Evolutionary conservation across 1,284 basidiomycete species (phyloP).

Genomic region (Wolfiporia cocos): DNA sequence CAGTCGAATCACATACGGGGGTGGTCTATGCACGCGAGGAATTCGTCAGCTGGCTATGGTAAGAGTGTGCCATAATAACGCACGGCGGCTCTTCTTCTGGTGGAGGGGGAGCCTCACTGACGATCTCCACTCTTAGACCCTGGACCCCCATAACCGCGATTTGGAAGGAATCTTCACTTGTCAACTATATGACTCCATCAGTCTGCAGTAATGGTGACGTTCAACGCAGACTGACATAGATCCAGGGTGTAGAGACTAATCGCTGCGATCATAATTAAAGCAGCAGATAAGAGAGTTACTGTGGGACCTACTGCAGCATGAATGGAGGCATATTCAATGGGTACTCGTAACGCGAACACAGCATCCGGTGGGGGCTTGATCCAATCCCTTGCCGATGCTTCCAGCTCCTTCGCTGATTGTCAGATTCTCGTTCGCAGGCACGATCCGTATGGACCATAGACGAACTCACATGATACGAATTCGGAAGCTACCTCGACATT

Average conservation of each 20-base stretch:
- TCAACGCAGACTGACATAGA: slow-evolving; percentile 50
- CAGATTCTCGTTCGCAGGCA: background rate
- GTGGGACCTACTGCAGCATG: slow-evolving; percentile 59
- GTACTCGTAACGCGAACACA: slow-evolving; percentile 64
- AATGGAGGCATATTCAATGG: slow-evolving; percentile 76
- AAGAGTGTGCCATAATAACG: slow-evolving; percentile 31
- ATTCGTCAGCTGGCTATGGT: too few species aligned
- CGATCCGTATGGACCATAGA: too few species aligned
- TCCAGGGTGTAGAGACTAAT: slow-evolving; percentile 68
- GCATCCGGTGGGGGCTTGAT: slow-evolving; percentile 75
- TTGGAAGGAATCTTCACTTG: slow-evolving; percentile 77
- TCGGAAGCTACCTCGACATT: slow-evolving; percentile 59
- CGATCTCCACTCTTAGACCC: slow-evolving; percentile 75
- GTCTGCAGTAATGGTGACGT: slow-evolving; percentile 7
- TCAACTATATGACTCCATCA: slow-evolving; percentile 40
- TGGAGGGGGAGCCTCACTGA: slow-evolving; percentile 74
- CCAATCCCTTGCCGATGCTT: slow-evolving; percentile 74
- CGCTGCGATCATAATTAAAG: slow-evolving; percentile 39
- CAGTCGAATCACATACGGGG: slow-evolving; percentile 49
- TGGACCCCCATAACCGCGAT: slow-evolving; percentile 74
- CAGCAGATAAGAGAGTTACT: slow-evolving; percentile 6
- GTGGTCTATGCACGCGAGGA: slow-evolving; percentile 48
- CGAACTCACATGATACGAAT: slow-evolving; percentile 46
- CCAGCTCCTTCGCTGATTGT: slow-evolving; percentile 52
- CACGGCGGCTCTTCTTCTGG: slow-evolving; percentile 70